Percentiles rank a stretch among this genome's conserved stretches.
These are phyloP conservation scores for Pachysandra terminalis DNA, from an alignment of 164 flowering plant genomes.

Conservation along the genomic window DNA sequence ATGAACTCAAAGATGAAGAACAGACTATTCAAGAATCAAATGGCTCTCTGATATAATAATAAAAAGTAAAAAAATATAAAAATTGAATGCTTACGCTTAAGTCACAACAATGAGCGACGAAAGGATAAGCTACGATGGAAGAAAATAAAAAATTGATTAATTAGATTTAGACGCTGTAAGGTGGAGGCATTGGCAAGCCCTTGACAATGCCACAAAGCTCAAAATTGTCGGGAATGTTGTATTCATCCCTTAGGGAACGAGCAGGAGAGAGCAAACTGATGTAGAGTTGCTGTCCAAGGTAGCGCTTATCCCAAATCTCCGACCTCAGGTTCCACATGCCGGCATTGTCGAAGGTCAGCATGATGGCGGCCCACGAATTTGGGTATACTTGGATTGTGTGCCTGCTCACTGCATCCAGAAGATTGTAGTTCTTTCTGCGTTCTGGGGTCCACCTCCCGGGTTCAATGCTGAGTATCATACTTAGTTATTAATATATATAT, in stretches of 20 bases:
- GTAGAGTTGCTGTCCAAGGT: slow-evolving; percentile 54
- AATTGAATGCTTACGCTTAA: too few species aligned
- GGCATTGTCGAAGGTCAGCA: slow-evolving; percentile 51
- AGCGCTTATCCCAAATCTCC: slow-evolving; percentile 25
- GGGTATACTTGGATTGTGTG: slow-evolving; percentile 53
- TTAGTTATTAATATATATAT: too few species aligned
- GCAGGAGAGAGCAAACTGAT: slow-evolving; percentile 39
- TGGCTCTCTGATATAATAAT: too few species aligned
- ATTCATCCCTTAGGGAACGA: slow-evolving; percentile 43
- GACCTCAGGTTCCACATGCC: slow-evolving; percentile 55
- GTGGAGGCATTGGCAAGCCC: slow-evolving; percentile 35
- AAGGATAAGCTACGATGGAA: too few species aligned
- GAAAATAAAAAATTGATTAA: too few species aligned
- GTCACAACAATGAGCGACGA: too few species aligned
- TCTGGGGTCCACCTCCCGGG: slow-evolving; percentile 46
- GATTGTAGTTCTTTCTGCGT: slow-evolving; percentile 44
- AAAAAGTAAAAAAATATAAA: too few species aligned
- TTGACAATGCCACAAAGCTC: slow-evolving; percentile 38
- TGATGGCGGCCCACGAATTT: slow-evolving; percentile 43
- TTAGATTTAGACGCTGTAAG: slow-evolving; percentile 27
- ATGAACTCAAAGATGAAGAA: too few species aligned
- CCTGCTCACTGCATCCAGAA: slow-evolving; percentile 47
- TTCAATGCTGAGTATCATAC: too few species aligned
- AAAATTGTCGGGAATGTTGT: slow-evolving; percentile 29
- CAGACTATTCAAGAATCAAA: too few species aligned